Evolutionary conservation across 2,329 filamentous ascomycete species (phyloP), one percentile per base, ranked within the genome.

Genomic region (Fusarium sp.): DNA sequence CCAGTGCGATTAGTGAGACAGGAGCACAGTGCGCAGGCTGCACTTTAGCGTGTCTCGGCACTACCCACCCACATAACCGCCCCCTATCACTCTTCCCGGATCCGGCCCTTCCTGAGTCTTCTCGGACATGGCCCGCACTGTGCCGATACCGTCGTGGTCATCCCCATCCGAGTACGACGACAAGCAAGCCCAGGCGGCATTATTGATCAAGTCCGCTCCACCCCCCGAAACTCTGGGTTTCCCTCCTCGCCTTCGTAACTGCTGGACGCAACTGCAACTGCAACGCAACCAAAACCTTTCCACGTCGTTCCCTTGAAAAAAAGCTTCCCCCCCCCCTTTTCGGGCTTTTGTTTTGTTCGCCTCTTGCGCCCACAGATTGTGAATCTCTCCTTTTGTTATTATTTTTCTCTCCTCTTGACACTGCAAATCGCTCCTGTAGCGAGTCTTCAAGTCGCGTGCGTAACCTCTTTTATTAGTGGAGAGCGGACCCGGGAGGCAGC

Each of bases 401-500:
- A 9, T 62, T 56, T 38, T 52, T 27, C 47, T 54, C 40, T 50
- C 40, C 54, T 22, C 40, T 29, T 34, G n/a, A 29, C 27, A 37
- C 47, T 38, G 38, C 14, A 50, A 58, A 37, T 14, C 52, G 20
- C 37, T 45, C 45, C 22, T 29, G 50, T 50, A 50, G 67, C 64
- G 57, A 68, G 40, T 34, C n/a, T 50, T 13, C 13, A 31, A 31
- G 47, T 65, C 60, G 62, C 62, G 68, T 62, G 58, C 59, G 42
- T 56, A 58, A 56, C 66, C 52, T 67, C 58, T 22, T 64, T 62
- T 61, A 47, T 68, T 40, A 70, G 72, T 73, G 68, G 65, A 45
- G 62, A 75, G 66, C 63, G 64, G 70, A 69, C 59, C 62, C 31
- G 64, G 71, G 76, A 77, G 76, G 75, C 76, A 74, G 71, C 76